Percentiles rank a stretch among this genome's conserved stretches.
These are phyloP conservation scores for Galerina marginata DNA, from an alignment of 768 basidiomycete genomes.

Conservation along the genomic window DNA sequence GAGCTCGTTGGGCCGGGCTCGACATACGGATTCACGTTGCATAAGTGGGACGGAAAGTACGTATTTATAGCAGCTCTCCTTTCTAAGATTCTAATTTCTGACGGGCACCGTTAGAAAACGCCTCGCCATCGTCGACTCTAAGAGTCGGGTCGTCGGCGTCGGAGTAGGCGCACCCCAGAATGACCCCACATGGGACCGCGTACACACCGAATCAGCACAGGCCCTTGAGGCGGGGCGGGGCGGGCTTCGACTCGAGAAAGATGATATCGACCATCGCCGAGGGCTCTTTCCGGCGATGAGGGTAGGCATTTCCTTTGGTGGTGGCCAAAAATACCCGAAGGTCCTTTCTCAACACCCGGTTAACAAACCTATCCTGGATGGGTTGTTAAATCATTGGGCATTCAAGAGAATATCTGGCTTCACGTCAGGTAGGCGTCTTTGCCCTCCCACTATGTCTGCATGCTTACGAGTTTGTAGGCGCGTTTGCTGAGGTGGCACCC, in stretches of 20 bases:
- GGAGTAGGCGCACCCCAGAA: background rate
- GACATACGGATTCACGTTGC: background rate
- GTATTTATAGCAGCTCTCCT: background rate
- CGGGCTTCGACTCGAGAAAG: background rate
- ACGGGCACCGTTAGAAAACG: background rate
- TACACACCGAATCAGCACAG: background rate
- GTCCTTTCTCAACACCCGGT: background rate
- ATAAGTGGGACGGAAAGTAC: background rate
- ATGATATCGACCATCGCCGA: background rate
- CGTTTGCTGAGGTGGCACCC: background rate
- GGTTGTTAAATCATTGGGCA: background rate
- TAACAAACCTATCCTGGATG: background rate
- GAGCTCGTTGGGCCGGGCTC: background rate
- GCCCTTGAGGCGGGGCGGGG: background rate
- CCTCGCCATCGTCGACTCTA: background rate
- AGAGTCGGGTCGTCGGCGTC: background rate
- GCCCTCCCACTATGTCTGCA: background rate
- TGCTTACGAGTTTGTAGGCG: background rate
- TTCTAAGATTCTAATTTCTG: background rate
- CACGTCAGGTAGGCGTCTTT: background rate
- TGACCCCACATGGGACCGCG: background rate
- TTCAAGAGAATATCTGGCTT: conserved; percentile 2
- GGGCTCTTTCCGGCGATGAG: background rate
- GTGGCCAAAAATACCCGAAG: background rate
- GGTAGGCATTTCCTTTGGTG: conserved; percentile 1